Conservation (phyloP, 179 eudicot species). For the Beta macrorhiza region DNA sequence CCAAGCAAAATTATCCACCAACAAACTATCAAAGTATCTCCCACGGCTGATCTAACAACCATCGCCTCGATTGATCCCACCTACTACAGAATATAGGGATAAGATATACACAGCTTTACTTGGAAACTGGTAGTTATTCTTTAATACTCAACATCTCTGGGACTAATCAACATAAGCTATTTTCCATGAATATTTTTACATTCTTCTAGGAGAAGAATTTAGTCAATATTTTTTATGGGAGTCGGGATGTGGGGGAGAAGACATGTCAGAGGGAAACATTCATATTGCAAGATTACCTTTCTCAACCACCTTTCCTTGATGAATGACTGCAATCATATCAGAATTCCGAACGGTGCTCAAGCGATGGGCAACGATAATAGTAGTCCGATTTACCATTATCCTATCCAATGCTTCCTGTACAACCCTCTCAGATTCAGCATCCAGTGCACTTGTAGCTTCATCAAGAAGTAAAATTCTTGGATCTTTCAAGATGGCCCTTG, state of each 20-base stretch:
- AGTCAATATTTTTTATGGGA: too few relatives aligned
- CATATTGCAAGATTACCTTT: constrained; percentile 46
- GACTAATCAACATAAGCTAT: too few relatives aligned
- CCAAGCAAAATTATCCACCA: not conserved
- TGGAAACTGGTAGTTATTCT: too few relatives aligned
- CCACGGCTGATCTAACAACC: too few relatives aligned
- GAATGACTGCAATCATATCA: constrained; percentile 70
- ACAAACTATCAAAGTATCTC: too few relatives aligned
- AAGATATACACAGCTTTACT: too few relatives aligned
- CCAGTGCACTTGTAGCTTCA: constrained; percentile 52
- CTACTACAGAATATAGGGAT: too few relatives aligned
- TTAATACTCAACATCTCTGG: too few relatives aligned
- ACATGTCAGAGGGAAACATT: not conserved
- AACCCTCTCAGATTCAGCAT: constrained; percentile 50
- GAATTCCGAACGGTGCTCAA: constrained; percentile 68
- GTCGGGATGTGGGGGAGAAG: too few relatives aligned
- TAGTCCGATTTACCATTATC: constrained; percentile 68
- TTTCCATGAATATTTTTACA: too few relatives aligned
- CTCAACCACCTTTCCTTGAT: constrained; percentile 67
- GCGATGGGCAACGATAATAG: constrained; percentile 74
- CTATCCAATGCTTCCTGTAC: constrained; percentile 77
- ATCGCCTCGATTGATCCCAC: too few relatives aligned
- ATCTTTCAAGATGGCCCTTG: constrained; percentile 69
- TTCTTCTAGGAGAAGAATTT: too few relatives aligned
- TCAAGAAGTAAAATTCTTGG: constrained; percentile 65